Percentiles rank a stretch among this genome's conserved stretches.
phyloP scores from a whole-genome alignment of 805 yeast genomes.

The Wickerhamomyces canadensis region DNA sequence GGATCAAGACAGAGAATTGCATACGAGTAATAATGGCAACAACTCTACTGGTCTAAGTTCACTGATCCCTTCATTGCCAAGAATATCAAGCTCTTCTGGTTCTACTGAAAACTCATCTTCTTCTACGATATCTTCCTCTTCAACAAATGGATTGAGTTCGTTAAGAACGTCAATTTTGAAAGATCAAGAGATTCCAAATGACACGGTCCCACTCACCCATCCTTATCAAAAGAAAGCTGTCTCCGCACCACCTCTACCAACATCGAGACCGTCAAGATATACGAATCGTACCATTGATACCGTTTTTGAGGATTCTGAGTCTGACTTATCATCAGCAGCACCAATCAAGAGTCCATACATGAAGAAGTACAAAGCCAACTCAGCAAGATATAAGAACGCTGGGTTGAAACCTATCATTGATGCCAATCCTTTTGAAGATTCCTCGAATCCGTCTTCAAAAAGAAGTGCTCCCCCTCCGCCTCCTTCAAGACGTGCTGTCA shows the following conservation, averaged over 20 bases:
- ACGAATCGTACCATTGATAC: constrained; percentile 19
- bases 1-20: too few relatives aligned
- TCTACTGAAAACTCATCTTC: too few relatives aligned
- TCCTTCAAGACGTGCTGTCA: constrained; percentile 14
- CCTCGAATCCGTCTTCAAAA: neutral
- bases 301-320: constrained; percentile 22
- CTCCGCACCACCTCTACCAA: neutral
- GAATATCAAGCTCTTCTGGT: constrained; percentile 1
- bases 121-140: neutral
- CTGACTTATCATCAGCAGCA: constrained; percentile 9
- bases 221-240: neutral
- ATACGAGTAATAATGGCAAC: neutral
- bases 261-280: neutral
- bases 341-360: too few relatives aligned
- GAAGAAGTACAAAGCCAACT: constrained; percentile 6
- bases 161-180: constrained; percentile 12
- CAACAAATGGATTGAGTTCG: constrained; percentile 6
- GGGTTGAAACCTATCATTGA: constrained; percentile 10
- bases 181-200: constrained; percentile 9
- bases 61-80: constrained; percentile 1
- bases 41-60: neutral
- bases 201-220: constrained; percentile 4
- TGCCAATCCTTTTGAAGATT: constrained; percentile 20
- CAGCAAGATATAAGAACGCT: constrained; percentile 13
- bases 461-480: constrained; percentile 18